Percentiles rank a stretch among this genome's conserved stretches.
Evolutionary conservation across 2,329 filamentous ascomycete genomes (phyloP).

Genomic region (Fusarium sp.): DNA sequence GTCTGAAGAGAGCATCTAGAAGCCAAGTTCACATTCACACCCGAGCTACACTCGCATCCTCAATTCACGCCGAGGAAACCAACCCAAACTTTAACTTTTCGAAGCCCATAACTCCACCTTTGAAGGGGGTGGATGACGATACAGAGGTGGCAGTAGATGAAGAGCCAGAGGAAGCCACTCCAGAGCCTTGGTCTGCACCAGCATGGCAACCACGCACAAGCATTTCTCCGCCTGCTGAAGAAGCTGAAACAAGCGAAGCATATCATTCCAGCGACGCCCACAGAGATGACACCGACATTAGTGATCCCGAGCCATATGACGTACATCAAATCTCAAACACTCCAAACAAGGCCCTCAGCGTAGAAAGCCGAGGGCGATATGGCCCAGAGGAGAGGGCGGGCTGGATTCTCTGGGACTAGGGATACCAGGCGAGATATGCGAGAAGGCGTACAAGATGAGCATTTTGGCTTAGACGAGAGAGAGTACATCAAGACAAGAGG

Average conservation of each 20-base stretch:
- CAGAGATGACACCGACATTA: conserved; percentile 49
- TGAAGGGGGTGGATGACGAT: background rate
- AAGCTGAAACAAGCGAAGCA: conserved; percentile 49
- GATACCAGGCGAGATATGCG: background rate
- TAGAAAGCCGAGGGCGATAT: conserved; percentile 3
- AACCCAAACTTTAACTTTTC: conserved; percentile 52
- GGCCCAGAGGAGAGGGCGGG: conserved; percentile 32
- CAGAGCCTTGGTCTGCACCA: conserved; percentile 19
- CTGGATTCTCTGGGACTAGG: conserved; percentile 41
- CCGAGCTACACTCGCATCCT: conserved; percentile 27
- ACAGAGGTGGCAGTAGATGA: conserved; percentile 1
- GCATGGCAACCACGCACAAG: conserved; percentile 19
- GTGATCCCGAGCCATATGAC: conserved; percentile 49
- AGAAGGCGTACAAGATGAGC: conserved; percentile 1
- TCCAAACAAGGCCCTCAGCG: conserved; percentile 3
- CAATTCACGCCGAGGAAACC: conserved; percentile 28
- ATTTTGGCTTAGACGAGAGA: background rate
- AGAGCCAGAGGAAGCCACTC: conserved; percentile 18
- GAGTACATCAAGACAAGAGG: background rate
- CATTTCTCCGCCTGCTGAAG: conserved; percentile 43
- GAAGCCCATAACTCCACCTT: conserved; percentile 46
- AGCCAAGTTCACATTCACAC: conserved; percentile 51
- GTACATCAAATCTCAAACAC: conserved; percentile 13
- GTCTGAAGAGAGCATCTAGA: conserved; percentile 56
- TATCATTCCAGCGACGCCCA: conserved; percentile 49